Percentiles rank a stretch among this genome's conserved stretches.
Evolutionary conservation across 2,329 filamentous ascomycete species (phyloP).

Genomic region (Microcyclosporella mali): DNA sequence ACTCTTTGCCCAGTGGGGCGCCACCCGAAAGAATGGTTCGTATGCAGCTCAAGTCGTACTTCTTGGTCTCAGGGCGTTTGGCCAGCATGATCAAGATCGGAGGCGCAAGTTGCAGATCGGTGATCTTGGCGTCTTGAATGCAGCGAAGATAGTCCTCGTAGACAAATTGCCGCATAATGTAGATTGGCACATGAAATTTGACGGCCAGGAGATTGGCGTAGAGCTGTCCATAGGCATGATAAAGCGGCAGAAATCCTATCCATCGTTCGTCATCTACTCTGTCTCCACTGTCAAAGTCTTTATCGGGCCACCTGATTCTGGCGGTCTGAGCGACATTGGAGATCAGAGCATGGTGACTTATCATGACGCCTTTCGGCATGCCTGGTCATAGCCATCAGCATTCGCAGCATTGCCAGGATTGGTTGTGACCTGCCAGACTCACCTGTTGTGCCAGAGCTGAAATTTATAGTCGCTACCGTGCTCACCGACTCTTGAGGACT

Average conservation of each 20-base stretch:
- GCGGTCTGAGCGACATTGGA: slow-evolving; percentile 43
- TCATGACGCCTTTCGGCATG: slow-evolving; percentile 37
- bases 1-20: slow-evolving; percentile 38
- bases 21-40: slow-evolving; percentile 38
- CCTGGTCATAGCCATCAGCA: slow-evolving; percentile 55
- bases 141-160: slow-evolving; percentile 35
- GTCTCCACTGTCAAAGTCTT: slow-evolving; percentile 28
- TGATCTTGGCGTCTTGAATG: slow-evolving; percentile 35
- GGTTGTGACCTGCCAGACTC: slow-evolving; percentile 36
- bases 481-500: slow-evolving; percentile 44
- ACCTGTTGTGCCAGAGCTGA: slow-evolving; percentile 77
- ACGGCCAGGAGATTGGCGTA: slow-evolving; percentile 39
- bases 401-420: slow-evolving; percentile 26
- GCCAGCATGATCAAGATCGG: slow-evolving; percentile 41
- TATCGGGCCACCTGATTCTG: slow-evolving; percentile 16
- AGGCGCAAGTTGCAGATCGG: slow-evolving; percentile 37
- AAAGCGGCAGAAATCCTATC: slow-evolving; percentile 41
- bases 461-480: slow-evolving; percentile 61
- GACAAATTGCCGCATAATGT: slow-evolving; percentile 39
- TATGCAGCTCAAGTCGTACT: slow-evolving; percentile 37
- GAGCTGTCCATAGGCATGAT: slow-evolving; percentile 44
- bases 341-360: slow-evolving; percentile 27
- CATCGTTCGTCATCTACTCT: slow-evolving; percentile 38
- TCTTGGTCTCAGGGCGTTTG: slow-evolving; percentile 38
- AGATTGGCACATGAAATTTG: slow-evolving; percentile 41